Evolutionary conservation across 2,329 filamentous ascomycete genomes (phyloP).

Genomic region (Shiraia bambusicola): DNA sequence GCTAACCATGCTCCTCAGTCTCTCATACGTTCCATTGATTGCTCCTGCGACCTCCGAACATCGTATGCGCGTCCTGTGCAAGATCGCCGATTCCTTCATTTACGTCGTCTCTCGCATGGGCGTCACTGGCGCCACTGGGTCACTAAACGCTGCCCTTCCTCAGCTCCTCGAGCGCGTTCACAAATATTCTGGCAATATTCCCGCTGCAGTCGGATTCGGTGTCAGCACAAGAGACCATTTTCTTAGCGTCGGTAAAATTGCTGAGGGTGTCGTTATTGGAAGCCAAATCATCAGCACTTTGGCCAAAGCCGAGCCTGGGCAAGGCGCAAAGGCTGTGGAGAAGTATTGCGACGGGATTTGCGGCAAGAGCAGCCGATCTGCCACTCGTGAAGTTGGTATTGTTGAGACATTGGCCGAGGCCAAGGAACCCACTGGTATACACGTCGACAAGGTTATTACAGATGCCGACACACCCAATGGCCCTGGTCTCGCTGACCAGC

Average conservation of each 20-base stretch:
- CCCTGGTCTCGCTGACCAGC: slow-evolving; percentile 75
- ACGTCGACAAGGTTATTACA: slow-evolving; percentile 68
- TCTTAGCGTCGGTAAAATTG: slow-evolving; percentile 75
- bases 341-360: slow-evolving; percentile 81
- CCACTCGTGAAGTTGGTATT: slow-evolving; percentile 68
- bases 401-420: slow-evolving; percentile 66
- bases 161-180: slow-evolving; percentile 83
- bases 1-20: slow-evolving; percentile 48
- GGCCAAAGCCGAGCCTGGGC: slow-evolving; percentile 64
- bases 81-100: slow-evolving; percentile 97
- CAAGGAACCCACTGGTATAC: slow-evolving; percentile 62
- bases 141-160: slow-evolving; percentile 77
- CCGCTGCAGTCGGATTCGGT: slow-evolving; percentile 91
- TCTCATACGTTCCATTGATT: slow-evolving; percentile 96
- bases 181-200: slow-evolving; percentile 86
- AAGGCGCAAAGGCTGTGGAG: slow-evolving; percentile 72
- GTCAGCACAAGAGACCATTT: slow-evolving; percentile 96
- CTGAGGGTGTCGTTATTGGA: slow-evolving; percentile 94
- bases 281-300: slow-evolving; percentile 90
- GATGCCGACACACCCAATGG: slow-evolving; percentile 58
- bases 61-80: slow-evolving; percentile 93
- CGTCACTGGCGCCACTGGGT: slow-evolving; percentile 86
- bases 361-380: slow-evolving; percentile 54
- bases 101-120: slow-evolving; percentile 98
- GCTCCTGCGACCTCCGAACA: slow-evolving; percentile 88